phyloP scores from a whole-genome alignment of 352 stramenopile genomes.

The Phytophthora chlamydospora region DNA sequence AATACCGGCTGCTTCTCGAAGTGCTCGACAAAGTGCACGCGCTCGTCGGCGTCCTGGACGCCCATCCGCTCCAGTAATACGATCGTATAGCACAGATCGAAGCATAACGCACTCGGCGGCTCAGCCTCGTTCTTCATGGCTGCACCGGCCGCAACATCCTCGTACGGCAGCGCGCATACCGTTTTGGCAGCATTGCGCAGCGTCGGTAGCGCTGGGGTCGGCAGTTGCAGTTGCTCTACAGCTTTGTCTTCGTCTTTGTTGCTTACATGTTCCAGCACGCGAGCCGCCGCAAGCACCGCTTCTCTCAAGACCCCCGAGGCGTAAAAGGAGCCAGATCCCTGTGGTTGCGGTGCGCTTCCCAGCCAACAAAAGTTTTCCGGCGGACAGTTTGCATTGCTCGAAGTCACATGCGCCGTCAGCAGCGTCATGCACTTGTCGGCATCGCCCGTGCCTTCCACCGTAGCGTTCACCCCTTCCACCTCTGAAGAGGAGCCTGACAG shows the following conservation, averaged over 20 bases:
- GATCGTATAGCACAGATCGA: constrained; percentile 69
- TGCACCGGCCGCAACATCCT: constrained; percentile 21
- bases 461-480: constrained; percentile 27
- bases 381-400: constrained; percentile 61
- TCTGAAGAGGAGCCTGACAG: constrained; percentile 31
- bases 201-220: constrained; percentile 46
- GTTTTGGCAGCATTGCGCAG: constrained; percentile 43
- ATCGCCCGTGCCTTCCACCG: constrained; percentile 45
- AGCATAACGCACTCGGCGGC: constrained; percentile 40
- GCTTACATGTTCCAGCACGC: constrained; percentile 37
- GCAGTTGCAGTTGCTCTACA: constrained; percentile 43
- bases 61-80: constrained; percentile 67
- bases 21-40: constrained; percentile 62
- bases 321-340: constrained; percentile 52
- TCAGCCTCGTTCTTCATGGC: constrained; percentile 20
- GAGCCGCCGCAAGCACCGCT: constrained; percentile 32
- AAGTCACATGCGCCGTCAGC: constrained; percentile 49
- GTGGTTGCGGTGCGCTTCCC: constrained; percentile 49
- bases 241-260: constrained; percentile 14
- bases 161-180: constrained; percentile 43
- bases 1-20: constrained; percentile 39
- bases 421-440: constrained; percentile 50
- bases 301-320: constrained; percentile 45
- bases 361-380: constrained; percentile 58
- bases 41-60: constrained; percentile 51